Percentiles rank a stretch among this genome's conserved stretches.
phyloP scores from a whole-genome alignment of 306 rosid genomes.

The Clitoria ternatea region DNA sequence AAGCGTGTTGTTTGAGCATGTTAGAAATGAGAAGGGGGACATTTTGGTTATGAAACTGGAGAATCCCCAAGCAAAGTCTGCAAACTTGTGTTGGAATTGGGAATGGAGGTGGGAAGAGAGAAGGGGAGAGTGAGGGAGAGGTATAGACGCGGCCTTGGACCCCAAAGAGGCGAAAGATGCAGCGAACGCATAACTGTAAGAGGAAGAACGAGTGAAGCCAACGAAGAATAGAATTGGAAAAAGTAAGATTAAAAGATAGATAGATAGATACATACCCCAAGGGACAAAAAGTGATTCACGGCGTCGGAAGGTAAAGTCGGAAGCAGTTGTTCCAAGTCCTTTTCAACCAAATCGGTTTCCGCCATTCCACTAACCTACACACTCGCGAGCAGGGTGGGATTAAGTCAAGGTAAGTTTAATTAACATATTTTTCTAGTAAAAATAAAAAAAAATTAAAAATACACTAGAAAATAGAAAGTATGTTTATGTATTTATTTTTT shows the following conservation, averaged over 20 bases:
- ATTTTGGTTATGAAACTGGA: conserved; percentile 57
- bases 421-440: no score
- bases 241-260: neutral
- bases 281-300: conserved; percentile 43
- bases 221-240: neutral
- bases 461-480: no score
- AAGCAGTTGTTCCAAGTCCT: conserved; percentile 22
- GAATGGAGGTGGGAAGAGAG: conserved; percentile 26
- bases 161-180: conserved; percentile 70
- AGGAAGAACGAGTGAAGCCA: neutral
- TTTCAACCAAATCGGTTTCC: neutral
- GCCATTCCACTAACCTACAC: neutral
- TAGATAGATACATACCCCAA: conserved; percentile 32
- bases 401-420: no score
- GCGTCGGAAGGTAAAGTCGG: conserved; percentile 46
- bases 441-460: no score
- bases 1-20: conserved; percentile 44
- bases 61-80: conserved; percentile 70
- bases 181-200: conserved; percentile 60
- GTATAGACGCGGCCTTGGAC: conserved; percentile 37
- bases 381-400: no score
- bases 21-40: conserved; percentile 53
- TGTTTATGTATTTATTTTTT: no score
- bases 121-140: conserved; percentile 16
- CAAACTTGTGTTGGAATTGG: conserved; percentile 35